Percentiles rank a stretch among this genome's conserved stretches.
phyloP scores from a whole-genome alignment of 257 asterid genomes.

The Solanum chmielewskii region DNA sequence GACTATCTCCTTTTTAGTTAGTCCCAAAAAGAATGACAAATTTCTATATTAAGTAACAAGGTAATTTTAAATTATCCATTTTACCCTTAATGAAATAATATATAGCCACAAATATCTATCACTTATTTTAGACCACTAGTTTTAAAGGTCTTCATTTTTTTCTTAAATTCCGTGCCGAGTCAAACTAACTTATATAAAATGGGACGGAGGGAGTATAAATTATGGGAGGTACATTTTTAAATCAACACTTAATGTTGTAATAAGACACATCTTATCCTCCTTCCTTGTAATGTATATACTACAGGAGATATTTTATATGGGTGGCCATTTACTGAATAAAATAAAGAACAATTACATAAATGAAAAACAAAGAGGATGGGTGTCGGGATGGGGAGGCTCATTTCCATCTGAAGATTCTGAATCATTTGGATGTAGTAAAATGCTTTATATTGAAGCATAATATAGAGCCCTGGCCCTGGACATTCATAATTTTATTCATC shows the following conservation, averaged over 20 bases:
- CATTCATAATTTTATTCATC: background rate
- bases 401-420: background rate
- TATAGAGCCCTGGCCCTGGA: background rate
- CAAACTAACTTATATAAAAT: background rate
- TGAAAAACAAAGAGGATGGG: background rate
- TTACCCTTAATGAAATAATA: background rate
- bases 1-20: background rate
- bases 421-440: background rate
- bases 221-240: background rate
- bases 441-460: background rate
- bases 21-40: background rate
- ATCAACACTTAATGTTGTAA: background rate
- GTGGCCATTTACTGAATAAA: background rate
- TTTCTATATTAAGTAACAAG: background rate
- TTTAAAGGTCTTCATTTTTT: background rate
- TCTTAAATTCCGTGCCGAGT: background rate
- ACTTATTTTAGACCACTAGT: background rate
- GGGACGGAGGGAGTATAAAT: background rate
- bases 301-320: background rate
- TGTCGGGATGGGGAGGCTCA: background rate
- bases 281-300: background rate
- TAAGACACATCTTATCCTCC: background rate
- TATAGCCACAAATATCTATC: no score
- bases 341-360: background rate
- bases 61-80: no score